These are phyloP conservation scores for Tetrapisispora namnaoensis DNA, from an alignment of 805 yeast genomes.

Conservation along the genomic window DNA sequence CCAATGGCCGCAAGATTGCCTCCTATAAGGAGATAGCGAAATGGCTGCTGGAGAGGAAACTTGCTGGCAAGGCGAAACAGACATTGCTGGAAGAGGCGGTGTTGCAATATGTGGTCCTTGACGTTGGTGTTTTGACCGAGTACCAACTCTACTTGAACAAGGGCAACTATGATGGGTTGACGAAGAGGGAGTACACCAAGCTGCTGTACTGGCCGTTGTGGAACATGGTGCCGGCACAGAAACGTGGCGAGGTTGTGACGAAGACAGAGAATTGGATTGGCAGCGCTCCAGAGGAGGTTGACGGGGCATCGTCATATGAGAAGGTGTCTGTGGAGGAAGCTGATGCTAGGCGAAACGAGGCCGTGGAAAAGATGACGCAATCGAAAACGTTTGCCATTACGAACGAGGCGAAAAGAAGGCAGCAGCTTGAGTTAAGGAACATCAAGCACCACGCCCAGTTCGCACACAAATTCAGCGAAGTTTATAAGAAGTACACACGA, in stretches of 20 bases:
- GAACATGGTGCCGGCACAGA: constrained; percentile 47
- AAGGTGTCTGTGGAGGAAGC: constrained; percentile 5
- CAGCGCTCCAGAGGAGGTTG: constrained; percentile 15
- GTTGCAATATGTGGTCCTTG: constrained; percentile 33
- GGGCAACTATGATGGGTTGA: constrained; percentile 48
- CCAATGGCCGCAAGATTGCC: constrained; percentile 21
- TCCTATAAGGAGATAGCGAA: constrained; percentile 37
- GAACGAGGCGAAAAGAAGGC: constrained; percentile 14
- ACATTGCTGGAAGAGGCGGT: constrained; percentile 38
- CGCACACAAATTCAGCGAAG: constrained; percentile 10
- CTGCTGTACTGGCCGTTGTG: constrained; percentile 66
- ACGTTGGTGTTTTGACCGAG: constrained; percentile 39
- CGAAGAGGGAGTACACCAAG: constrained; percentile 43
- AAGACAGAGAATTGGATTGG: constrained; percentile 16
- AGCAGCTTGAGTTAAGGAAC: constrained; percentile 15
- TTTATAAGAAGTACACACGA: constrained; percentile 6
- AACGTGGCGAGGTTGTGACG: constrained; percentile 11
- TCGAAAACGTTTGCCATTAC: constrained; percentile 23
- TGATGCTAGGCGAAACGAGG: constrained; percentile 3
- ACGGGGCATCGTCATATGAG: constrained; percentile 6
- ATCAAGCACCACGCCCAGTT: constrained; percentile 16
- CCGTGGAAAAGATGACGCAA: constrained; percentile 16
- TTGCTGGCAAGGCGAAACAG: constrained; percentile 13
- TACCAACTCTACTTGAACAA: constrained; percentile 49
- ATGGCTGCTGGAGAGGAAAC: constrained; percentile 17